Evolutionary conservation across 192 early-diverging fungal species (phyloP).

Genomic region (Oehlia diaphana): DNA sequence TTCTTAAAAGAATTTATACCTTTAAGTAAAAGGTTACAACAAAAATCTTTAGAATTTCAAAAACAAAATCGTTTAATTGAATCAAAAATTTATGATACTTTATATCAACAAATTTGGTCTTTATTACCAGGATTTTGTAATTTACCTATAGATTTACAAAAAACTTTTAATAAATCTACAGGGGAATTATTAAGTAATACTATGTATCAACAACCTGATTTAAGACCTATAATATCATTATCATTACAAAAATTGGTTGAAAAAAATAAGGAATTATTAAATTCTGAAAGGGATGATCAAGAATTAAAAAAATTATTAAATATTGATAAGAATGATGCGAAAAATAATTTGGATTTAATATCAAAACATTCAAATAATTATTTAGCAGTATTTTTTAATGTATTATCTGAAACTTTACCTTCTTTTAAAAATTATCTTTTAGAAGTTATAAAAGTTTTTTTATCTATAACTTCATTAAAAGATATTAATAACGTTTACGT

Average conservation of each 20-base stretch:
- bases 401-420: constrained; percentile 67
- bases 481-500: constrained; percentile 68
- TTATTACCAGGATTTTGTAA: constrained; percentile 85
- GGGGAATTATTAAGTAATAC: constrained; percentile 76
- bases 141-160: constrained; percentile 71
- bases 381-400: constrained; percentile 76
- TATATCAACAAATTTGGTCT: constrained; percentile 87
- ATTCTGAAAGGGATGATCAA: constrained; percentile 42
- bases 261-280: constrained; percentile 47
- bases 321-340: constrained; percentile 54
- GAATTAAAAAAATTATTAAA: constrained; percentile 47
- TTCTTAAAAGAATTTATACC: constrained; percentile 76
- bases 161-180: constrained; percentile 59
- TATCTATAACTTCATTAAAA: constrained; percentile 57
- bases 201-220: constrained; percentile 69
- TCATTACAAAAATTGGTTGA: constrained; percentile 68
- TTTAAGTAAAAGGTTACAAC: constrained; percentile 69
- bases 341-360: constrained; percentile 57
- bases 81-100: constrained; percentile 89
- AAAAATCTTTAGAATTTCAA: constrained; percentile 60
- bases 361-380: constrained; percentile 69
- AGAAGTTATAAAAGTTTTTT: constrained; percentile 68
- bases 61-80: constrained; percentile 62
- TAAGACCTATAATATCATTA: constrained; percentile 76
- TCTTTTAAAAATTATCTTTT: constrained; percentile 64